Base-by-base conservation (phyloP, 164 flowering plant genomes). In the Malania oleifera region DNA sequence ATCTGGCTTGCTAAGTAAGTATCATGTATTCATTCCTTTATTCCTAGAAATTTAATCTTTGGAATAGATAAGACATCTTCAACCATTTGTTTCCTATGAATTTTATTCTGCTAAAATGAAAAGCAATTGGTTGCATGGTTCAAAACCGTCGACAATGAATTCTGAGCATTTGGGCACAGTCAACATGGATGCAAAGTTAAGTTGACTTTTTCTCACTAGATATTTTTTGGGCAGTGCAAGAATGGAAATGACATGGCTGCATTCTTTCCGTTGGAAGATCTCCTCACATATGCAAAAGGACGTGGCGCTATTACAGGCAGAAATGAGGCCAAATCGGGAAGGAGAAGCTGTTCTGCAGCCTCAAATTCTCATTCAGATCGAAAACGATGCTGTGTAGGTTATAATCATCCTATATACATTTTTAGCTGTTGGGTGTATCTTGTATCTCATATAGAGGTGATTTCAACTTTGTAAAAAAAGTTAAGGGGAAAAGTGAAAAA, bases 331-430 rank as follows among this genome's bases (percentile, higher is more conserved):
- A 84, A 76, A 56, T 59, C 18, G 52, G 57, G 58, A 43, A 77
- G 62, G 63, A 67, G 63, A 57, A 63, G 63, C 61, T 13, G 49
- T 7, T 64, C 73, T 52, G 45, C 43, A 22, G 43, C 70, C 57
- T 68, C 82, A 61, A 68, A 40, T 59, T 66, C 76, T 50, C 59
- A 47, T 57, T 52, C 75, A 37, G 43, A 29, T 39, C 65, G 65
- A 43, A 45, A n/a, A 56, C 59, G 60, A 43, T 87, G 91, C 62
- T 63, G 64, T 71, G 93, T 90, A 80, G 41, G 80, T 49, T 23
- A 34, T 31, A 49, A n/a, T 58, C 22, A 20, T 34, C 31, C 12
- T 51, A 50, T 41, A 64, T 52, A 26, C 14, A 23, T 8, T 46
- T 20, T 13, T 11, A 20, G 11, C 17, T 18, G 45, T 41, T 31